A percentile compares a stretch with the other conserved stretches of the same genome.
Conservation (phyloP, 1,139 yeast genomes). For the Saccharomyces hybrid region DNA sequence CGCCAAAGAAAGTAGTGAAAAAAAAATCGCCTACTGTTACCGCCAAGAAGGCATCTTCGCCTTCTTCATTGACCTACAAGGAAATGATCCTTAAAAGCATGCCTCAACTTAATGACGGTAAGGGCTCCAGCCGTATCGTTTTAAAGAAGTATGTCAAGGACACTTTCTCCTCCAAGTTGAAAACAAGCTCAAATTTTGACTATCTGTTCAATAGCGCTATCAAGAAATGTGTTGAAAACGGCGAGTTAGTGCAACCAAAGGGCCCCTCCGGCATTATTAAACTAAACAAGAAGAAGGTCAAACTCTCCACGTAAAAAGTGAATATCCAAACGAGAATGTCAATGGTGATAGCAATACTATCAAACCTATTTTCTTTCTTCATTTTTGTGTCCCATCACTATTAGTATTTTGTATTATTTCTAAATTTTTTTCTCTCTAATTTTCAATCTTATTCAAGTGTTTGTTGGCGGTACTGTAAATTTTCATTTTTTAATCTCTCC, state of each 20-base stretch:
- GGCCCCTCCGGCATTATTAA: slow-evolving; percentile 48
- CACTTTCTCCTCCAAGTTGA: slow-evolving; percentile 41
- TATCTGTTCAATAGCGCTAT: slow-evolving; percentile 70
- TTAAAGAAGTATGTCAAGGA: slow-evolving; percentile 51
- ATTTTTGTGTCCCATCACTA: neutral
- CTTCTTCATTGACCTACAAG: slow-evolving; percentile 19
- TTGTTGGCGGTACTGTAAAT: neutral
- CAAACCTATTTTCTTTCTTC: neutral
- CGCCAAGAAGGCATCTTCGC: slow-evolving; percentile 9
- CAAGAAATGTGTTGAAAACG: slow-evolving; percentile 72
- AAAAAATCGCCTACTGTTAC: slow-evolving; percentile 3
- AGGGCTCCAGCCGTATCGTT: slow-evolving; percentile 49
- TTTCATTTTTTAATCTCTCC: neutral
- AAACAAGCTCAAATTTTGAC: slow-evolving; percentile 61
- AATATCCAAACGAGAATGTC: neutral
- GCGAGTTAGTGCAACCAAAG: slow-evolving; percentile 78
- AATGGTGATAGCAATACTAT: neutral
- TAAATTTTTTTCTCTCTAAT: neutral
- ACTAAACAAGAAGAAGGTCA: slow-evolving; percentile 23
- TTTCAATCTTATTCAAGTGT: neutral
- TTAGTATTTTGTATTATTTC: neutral
- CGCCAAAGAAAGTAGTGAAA: slow-evolving; percentile 2
- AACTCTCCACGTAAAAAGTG: slow-evolving; percentile 6
- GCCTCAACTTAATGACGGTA: slow-evolving; percentile 20
- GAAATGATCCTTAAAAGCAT: slow-evolving; percentile 25